A percentile compares a stretch with the other conserved stretches of the same genome.
Conservation (phyloP, 805 yeast species). For the Priceomyces melissophilus region DNA sequence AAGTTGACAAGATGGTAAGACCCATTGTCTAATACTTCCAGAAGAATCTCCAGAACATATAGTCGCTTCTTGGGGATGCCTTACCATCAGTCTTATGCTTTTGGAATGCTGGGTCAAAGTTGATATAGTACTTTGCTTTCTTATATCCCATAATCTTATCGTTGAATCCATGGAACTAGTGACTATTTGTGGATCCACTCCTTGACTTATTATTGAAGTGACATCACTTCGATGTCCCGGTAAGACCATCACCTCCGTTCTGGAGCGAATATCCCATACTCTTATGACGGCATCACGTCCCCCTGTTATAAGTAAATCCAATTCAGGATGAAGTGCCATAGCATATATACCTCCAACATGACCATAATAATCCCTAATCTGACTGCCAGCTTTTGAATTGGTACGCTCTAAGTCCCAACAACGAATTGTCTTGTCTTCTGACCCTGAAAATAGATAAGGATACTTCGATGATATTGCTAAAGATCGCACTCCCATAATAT, state of each 20-base stretch:
- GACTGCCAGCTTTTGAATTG: conserved; percentile 47
- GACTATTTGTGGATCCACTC: conserved; percentile 80
- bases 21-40: conserved; percentile 76
- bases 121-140: conserved; percentile 68
- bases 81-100: conserved; percentile 67
- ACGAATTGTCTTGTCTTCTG: conserved; percentile 88
- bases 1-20: conserved; percentile 71
- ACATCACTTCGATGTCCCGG: conserved; percentile 81
- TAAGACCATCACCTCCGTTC: conserved; percentile 69
- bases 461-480: conserved; percentile 67
- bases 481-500: conserved; percentile 83
- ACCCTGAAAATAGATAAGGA: conserved; percentile 87
- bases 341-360: conserved; percentile 88
- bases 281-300: conserved; percentile 85
- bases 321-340: conserved; percentile 80
- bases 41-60: conserved; percentile 79
- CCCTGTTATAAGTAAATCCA: conserved; percentile 80
- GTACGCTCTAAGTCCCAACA: conserved; percentile 96
- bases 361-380: conserved; percentile 85
- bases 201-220: conserved; percentile 62
- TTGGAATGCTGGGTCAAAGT: conserved; percentile 83
- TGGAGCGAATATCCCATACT: conserved; percentile 91
- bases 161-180: conserved; percentile 84
- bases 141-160: conserved; percentile 84
- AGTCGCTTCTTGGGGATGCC: conserved; percentile 69